A percentile compares a stretch with the other conserved stretches of the same genome.
Evolutionary conservation across 2,329 filamentous ascomycete species (phyloP).

Genomic region (Lasiodiplodia sp.): DNA sequence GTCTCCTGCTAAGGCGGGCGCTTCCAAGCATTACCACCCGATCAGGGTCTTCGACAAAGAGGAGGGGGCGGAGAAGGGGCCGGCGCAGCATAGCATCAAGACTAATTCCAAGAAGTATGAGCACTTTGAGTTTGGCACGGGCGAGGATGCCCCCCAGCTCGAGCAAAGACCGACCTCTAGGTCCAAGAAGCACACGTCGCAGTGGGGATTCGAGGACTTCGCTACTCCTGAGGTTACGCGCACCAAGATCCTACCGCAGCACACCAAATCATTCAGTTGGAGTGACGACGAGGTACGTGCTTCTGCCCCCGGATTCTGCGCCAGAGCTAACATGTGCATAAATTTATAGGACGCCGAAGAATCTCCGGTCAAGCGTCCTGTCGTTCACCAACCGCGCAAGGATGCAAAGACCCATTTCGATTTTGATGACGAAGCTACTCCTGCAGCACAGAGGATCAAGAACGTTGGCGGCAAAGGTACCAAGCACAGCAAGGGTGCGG

Average conservation of each 20-base stretch:
- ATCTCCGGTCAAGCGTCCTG: slow-evolving; percentile 65
- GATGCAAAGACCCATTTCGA: slow-evolving; percentile 86
- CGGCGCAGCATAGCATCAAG: slow-evolving; percentile 59
- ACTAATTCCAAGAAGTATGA: slow-evolving; percentile 81
- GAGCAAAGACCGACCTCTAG: slow-evolving; percentile 37
- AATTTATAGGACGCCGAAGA: slow-evolving; percentile 46
- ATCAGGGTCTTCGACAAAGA: slow-evolving; percentile 63
- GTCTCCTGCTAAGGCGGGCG: slow-evolving; percentile 55
- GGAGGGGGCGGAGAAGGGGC: slow-evolving; percentile 54
- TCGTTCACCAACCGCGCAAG: slow-evolving; percentile 72
- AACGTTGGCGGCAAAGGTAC: slow-evolving; percentile 51
- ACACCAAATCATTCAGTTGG: slow-evolving; percentile 79
- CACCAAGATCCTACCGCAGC: slow-evolving; percentile 69
- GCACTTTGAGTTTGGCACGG: slow-evolving; percentile 84
- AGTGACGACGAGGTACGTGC: slow-evolving; percentile 68
- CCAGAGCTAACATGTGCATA: slow-evolving; percentile 8
- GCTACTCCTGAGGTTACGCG: slow-evolving; percentile 79
- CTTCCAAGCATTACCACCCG: slow-evolving; percentile 58
- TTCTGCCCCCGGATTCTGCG: neutral
- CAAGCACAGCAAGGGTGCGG: slow-evolving; percentile 70
- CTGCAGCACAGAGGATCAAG: slow-evolving; percentile 56
- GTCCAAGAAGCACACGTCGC: slow-evolving; percentile 68
- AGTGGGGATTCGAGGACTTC: slow-evolving; percentile 92
- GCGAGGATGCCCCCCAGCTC: slow-evolving; percentile 50
- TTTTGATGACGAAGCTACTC: slow-evolving; percentile 76